Conservation (phyloP, 2,329 filamentous ascomycete genomes). For the Alternaria longipes region DNA sequence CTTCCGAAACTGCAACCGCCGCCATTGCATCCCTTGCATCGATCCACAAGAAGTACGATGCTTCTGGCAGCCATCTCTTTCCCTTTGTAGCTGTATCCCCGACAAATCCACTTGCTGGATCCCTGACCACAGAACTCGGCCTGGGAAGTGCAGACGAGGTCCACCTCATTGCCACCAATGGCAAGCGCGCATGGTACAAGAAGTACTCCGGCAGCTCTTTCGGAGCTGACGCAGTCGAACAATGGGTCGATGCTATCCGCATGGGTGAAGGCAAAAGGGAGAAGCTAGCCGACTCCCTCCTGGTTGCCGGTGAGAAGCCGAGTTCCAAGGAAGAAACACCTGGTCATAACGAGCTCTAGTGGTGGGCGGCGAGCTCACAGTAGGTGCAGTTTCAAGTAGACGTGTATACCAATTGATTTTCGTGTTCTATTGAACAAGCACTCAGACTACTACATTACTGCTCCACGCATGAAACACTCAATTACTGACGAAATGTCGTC, state of each 20-base stretch:
- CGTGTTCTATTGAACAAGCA: neutral
- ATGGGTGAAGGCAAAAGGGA: constrained; percentile 86
- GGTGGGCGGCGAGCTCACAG: neutral
- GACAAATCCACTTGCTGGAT: constrained; percentile 65
- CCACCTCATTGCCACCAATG: constrained; percentile 84
- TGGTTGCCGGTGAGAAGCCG: constrained; percentile 40
- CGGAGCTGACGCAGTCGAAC: constrained; percentile 71
- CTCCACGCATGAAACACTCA: neutral
- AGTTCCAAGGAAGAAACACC: neutral
- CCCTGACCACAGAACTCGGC: constrained; percentile 68
- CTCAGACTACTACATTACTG: neutral
- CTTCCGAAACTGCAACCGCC: constrained; percentile 57
- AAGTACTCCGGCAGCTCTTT: constrained; percentile 69
- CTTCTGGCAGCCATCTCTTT: constrained; percentile 75
- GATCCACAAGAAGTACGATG: constrained; percentile 77
- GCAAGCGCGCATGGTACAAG: constrained; percentile 86
- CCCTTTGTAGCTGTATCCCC: constrained; percentile 80
- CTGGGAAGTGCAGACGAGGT: constrained; percentile 64
- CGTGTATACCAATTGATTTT: neutral
- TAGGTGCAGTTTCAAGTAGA: neutral
- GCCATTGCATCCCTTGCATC: constrained; percentile 69
- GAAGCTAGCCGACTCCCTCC: constrained; percentile 66
- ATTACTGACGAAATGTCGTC: neutral
- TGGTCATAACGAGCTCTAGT: constrained; percentile 40
- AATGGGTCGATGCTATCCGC: constrained; percentile 90